A percentile compares a stretch with the other conserved stretches of the same genome.
These are phyloP conservation scores for Sporothrix pseudoabietina DNA, from an alignment of 2,329 filamentous ascomycete genomes.

Conservation along the genomic window DNA sequence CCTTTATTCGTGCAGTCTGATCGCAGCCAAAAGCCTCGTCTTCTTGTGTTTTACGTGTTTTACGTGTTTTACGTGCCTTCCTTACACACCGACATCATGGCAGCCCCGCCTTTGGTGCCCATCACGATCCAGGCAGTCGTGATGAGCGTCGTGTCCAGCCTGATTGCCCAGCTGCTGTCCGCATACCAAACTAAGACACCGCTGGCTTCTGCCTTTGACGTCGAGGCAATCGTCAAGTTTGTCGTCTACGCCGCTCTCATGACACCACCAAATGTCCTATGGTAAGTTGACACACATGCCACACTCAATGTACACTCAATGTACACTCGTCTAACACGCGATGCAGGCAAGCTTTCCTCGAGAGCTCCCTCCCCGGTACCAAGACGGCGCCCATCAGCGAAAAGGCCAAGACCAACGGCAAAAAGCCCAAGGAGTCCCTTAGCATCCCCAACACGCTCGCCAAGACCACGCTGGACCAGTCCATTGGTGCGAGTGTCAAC, in stretches of 20 bases:
- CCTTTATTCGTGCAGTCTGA: background rate
- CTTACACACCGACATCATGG: conserved; percentile 7
- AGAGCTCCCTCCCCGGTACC: conserved; percentile 69
- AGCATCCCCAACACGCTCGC: conserved; percentile 64
- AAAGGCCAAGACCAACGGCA: conserved; percentile 43
- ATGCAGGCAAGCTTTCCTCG: conserved; percentile 71
- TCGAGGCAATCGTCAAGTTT: conserved; percentile 73
- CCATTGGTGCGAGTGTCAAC: conserved; percentile 65
- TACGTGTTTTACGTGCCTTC: background rate
- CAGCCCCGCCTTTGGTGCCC: conserved; percentile 53
- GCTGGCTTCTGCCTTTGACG: conserved; percentile 59
- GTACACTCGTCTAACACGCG: no score
- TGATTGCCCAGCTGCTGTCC: conserved; percentile 71
- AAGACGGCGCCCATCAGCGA: conserved; percentile 48
- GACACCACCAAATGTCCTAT: conserved; percentile 81
- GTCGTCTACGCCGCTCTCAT: conserved; percentile 70
- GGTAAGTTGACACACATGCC: conserved; percentile 49
- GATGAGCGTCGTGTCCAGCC: conserved; percentile 68
- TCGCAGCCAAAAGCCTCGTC: background rate
- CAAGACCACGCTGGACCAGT: conserved; percentile 72
- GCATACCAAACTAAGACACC: conserved; percentile 63
- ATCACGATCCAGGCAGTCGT: conserved; percentile 67
- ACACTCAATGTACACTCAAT: no score
- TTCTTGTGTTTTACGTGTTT: background rate
- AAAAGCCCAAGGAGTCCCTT: conserved; percentile 50